Percentiles rank a stretch among this genome's conserved stretches.
Evolutionary conservation across 2,329 filamentous ascomycete genomes (phyloP).

Genomic region (Arachnopeziza araneosa): DNA sequence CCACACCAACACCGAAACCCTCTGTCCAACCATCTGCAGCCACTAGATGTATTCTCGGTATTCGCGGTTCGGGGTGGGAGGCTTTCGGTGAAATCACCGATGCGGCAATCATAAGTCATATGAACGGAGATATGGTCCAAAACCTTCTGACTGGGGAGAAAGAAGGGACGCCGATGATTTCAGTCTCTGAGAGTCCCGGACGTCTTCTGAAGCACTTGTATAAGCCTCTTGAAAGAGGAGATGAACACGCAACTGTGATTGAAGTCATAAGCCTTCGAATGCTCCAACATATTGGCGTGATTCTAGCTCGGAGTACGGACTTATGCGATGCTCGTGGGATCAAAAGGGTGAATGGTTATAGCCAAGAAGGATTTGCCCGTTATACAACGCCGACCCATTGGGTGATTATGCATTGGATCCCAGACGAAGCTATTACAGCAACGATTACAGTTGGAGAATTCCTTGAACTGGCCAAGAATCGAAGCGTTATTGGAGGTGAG

Average conservation of each 20-base stretch:
- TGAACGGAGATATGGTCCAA: background rate
- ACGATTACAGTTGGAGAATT: background rate
- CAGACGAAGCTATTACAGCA: background rate
- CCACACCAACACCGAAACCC: background rate
- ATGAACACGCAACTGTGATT: background rate
- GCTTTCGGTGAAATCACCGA: background rate
- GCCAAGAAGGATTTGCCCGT: background rate
- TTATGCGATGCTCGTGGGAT: background rate
- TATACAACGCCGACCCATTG: background rate
- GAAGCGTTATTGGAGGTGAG: background rate
- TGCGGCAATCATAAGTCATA: background rate
- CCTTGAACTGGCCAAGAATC: background rate
- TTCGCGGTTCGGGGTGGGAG: background rate
- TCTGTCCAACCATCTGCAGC: background rate
- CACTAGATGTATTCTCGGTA: background rate
- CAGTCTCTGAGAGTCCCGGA: background rate
- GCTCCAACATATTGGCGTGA: background rate
- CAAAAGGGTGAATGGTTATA: background rate
- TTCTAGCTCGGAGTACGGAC: background rate
- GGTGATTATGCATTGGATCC: background rate
- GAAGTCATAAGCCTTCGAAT: background rate
- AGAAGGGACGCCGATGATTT: background rate
- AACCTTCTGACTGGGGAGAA: background rate
- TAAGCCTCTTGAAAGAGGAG: background rate
- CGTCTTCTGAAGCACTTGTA: background rate